Evolutionary conservation across 495 filamentous ascomycete genomes (phyloP).

Genomic region (Margaritispora aquatica): DNA sequence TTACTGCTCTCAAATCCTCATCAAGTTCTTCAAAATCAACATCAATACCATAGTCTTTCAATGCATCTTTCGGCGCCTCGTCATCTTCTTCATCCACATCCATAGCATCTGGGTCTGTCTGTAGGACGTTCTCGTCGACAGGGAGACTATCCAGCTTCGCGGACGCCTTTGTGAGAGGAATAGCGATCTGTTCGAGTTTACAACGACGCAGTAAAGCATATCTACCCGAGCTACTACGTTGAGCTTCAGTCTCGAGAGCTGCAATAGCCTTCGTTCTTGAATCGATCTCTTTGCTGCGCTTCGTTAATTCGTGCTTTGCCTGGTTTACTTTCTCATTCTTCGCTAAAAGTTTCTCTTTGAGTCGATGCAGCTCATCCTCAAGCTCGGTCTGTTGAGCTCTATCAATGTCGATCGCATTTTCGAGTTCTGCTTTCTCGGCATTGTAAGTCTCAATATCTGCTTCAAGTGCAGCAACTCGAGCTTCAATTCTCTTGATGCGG

Average conservation of each 20-base stretch:
- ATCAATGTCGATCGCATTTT: slow-evolving; percentile 64
- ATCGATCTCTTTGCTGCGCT: slow-evolving; percentile 76
- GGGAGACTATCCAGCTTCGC: slow-evolving; percentile 73
- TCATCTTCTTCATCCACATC: slow-evolving; percentile 63
- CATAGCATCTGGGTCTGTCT: slow-evolving; percentile 75
- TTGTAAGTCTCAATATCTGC: slow-evolving; percentile 62
- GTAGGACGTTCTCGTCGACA: slow-evolving; percentile 61
- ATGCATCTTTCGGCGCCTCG: slow-evolving; percentile 34
- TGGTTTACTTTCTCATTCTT: slow-evolving; percentile 72
- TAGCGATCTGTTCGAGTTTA: slow-evolving; percentile 85
- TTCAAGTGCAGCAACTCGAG: slow-evolving; percentile 56
- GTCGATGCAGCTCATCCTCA: slow-evolving; percentile 59
- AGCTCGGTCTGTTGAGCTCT: slow-evolving; percentile 73
- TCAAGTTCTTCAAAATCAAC: slow-evolving; percentile 81
- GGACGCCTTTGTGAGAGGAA: slow-evolving; percentile 75
- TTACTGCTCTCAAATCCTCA: slow-evolving; percentile 74
- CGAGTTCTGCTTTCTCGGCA: slow-evolving; percentile 64
- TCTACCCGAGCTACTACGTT: slow-evolving; percentile 73
- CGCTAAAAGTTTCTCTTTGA: slow-evolving; percentile 57
- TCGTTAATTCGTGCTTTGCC: slow-evolving; percentile 77
- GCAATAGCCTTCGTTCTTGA: slow-evolving; percentile 69
- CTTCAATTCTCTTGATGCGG: slow-evolving; percentile 62
- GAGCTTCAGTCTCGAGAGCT: slow-evolving; percentile 71
- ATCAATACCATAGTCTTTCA: slow-evolving; percentile 88
- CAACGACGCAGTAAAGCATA: slow-evolving; percentile 82